Evolutionary conservation across 2,329 filamentous ascomycete species (phyloP), one percentile per base, ranked within the genome.

Genomic region (Alternaria alternata): DNA sequence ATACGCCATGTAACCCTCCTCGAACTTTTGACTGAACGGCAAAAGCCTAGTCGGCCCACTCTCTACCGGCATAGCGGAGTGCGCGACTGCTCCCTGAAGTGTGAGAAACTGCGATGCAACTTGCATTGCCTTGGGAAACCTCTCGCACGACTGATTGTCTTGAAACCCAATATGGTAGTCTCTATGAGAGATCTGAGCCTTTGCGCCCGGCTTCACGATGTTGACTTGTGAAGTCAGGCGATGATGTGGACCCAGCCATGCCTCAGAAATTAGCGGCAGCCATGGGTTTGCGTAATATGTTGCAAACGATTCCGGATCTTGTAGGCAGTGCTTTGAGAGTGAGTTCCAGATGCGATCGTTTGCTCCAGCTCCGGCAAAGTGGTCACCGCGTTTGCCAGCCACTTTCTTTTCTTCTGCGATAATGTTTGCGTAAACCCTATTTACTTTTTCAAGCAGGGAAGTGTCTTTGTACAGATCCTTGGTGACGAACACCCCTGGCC

Each of bases 311-410:
- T 69, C 43, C 0, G 87, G 83, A 62, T 87, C 82, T 28, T 77
- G 69, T 2, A 85, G 71, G 20, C 81, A 84, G 67, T 89, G 87
- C 69, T 89, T 90, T 63, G 83, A 83, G 74, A 89, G 87, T 0
- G 87, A 87, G 76, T 89, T 89, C 87, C 87, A 90, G 77, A 89
- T 88, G 9, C 88, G 82, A 54, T 85, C 81, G 69, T 89, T 89
- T 24, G 81, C 81, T 22, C 84, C 84, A 2, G 80, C 79, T 5
- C 81, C 75, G 1, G 87, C 86, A 72, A 89, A 89, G 68, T 89
- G 87, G 72, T 89, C 87, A 22, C 87, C 87, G 52, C 83, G 82
- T 46, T 67, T 67, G 1, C 73, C 61, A 51, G 24, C 72, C 72
- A 22, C 69, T 48, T 72, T 87, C 83, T 85, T 87, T 16, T 83